Conservation (phyloP, 148 eudicot genomes). For the Vaccinium vitisidaea region DNA sequence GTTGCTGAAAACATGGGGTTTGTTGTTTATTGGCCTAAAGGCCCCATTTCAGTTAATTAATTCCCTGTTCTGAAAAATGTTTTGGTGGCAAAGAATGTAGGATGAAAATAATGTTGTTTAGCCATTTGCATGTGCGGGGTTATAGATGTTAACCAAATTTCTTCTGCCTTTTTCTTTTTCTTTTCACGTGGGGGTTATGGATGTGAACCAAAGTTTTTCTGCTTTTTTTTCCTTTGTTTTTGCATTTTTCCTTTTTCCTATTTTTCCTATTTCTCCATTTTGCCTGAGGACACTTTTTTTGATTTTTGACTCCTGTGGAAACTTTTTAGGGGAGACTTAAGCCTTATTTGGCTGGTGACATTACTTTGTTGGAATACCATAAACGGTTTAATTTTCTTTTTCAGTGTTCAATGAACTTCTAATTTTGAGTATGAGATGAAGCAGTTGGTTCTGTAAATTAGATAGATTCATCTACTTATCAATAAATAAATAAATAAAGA, state of each 20-base stretch:
- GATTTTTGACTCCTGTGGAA: too few relatives aligned
- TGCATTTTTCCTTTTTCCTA: neutral
- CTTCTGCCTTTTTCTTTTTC: too few relatives aligned
- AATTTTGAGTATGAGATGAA: neutral
- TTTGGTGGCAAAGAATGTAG: neutral
- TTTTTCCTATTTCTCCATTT: neutral
- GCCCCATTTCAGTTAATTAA: neutral
- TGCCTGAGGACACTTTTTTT: neutral
- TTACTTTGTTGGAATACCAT: neutral
- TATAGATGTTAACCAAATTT: neutral
- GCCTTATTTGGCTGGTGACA: neutral
- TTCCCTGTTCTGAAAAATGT: neutral
- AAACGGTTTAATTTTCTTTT: too few relatives aligned
- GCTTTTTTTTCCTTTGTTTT: too few relatives aligned
- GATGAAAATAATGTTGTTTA: neutral
- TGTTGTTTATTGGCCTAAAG: neutral
- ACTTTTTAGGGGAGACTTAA: too few relatives aligned
- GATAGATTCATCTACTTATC: too few relatives aligned
- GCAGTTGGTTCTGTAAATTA: too few relatives aligned
- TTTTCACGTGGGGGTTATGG: too few relatives aligned
- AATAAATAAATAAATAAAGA: too few relatives aligned
- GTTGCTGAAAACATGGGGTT: neutral
- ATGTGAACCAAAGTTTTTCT: too few relatives aligned
- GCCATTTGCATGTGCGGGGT: neutral
- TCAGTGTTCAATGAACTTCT: neutral